A percentile compares a stretch with the other conserved stretches of the same genome.
Evolutionary conservation across 2,329 filamentous ascomycete species (phyloP).

Genomic region (Hypoxylon rubiginosum): DNA sequence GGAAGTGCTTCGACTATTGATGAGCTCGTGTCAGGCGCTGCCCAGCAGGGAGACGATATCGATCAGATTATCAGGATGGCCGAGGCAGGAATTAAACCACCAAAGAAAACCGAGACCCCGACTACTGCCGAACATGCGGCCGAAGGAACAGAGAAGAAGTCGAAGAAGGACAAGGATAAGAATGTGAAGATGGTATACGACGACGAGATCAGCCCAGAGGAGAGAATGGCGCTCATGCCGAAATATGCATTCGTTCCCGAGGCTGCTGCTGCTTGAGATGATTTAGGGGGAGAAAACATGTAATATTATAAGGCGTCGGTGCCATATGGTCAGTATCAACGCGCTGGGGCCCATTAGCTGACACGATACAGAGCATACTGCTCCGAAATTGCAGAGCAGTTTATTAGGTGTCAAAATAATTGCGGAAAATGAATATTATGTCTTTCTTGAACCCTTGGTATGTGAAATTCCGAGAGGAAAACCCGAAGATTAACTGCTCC

Average conservation of each 20-base stretch:
- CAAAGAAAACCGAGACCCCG: constrained; percentile 54
- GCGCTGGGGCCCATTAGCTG: constrained; percentile 10
- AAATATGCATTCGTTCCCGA: constrained; percentile 78
- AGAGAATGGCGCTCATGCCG: constrained; percentile 84
- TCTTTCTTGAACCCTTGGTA: background rate
- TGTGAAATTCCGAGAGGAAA: background rate
- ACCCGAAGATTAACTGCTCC: no score
- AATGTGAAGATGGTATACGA: constrained; percentile 83
- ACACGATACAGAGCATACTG: constrained; percentile 12
- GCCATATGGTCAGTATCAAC: constrained; percentile 17
- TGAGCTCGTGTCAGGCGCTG: constrained; percentile 61
- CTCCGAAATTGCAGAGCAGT: constrained; percentile 11
- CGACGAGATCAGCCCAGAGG: constrained; percentile 86
- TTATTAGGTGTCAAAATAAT: constrained; percentile 14
- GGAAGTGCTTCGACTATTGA: constrained; percentile 60
- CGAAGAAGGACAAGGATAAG: constrained; percentile 76
- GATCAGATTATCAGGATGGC: constrained; percentile 75
- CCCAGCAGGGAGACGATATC: constrained; percentile 69
- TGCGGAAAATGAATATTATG: constrained; percentile 8
- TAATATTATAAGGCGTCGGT: constrained; percentile 31
- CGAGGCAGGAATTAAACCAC: constrained; percentile 70
- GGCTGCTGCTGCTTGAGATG: constrained; percentile 33
- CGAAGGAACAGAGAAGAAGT: constrained; percentile 70
- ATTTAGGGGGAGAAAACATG: constrained; percentile 10
- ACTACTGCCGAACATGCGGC: constrained; percentile 52